Evolutionary conservation across 345 rosid genomes (phyloP).

Genomic region (Salix suchowensis): DNA sequence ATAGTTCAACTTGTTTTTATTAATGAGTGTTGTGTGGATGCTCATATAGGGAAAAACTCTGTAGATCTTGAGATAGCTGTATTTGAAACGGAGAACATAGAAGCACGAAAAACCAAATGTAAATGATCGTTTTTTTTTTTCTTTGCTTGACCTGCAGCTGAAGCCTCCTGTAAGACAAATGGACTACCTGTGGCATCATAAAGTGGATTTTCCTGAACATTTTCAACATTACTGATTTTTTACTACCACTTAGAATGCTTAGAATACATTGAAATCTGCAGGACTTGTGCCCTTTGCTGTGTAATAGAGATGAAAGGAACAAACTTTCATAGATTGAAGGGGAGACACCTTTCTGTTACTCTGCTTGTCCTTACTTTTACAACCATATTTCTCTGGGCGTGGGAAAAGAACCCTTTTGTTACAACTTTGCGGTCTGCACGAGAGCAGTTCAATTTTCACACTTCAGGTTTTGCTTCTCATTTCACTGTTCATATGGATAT

Average conservation of each 20-base stretch:
- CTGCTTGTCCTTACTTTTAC: slow-evolving; percentile 32
- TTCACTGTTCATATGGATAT: neutral
- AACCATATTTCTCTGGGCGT: slow-evolving; percentile 37
- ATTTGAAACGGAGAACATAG: neutral
- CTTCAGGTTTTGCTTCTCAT: slow-evolving; percentile 43
- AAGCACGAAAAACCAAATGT: neutral
- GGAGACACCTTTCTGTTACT: slow-evolving; percentile 32
- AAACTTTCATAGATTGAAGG: slow-evolving; percentile 24
- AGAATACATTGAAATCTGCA: neutral
- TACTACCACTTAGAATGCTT: neutral
- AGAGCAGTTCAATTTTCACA: slow-evolving; percentile 30
- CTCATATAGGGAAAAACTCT: neutral
- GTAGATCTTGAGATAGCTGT: neutral
- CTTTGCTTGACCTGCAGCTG: neutral
- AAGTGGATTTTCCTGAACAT: neutral
- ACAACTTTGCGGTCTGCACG: slow-evolving; percentile 27
- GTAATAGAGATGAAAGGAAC: slow-evolving; percentile 46
- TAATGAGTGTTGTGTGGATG: neutral
- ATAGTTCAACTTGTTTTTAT: neutral
- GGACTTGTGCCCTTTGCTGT: neutral
- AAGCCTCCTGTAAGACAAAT: neutral
- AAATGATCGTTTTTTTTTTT: neutral
- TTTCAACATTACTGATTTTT: neutral
- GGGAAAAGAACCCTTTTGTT: slow-evolving; percentile 45
- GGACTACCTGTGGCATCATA: neutral